phyloP scores from a whole-genome alignment of 345 rosid genomes.

The Alliaria petiolata region DNA sequence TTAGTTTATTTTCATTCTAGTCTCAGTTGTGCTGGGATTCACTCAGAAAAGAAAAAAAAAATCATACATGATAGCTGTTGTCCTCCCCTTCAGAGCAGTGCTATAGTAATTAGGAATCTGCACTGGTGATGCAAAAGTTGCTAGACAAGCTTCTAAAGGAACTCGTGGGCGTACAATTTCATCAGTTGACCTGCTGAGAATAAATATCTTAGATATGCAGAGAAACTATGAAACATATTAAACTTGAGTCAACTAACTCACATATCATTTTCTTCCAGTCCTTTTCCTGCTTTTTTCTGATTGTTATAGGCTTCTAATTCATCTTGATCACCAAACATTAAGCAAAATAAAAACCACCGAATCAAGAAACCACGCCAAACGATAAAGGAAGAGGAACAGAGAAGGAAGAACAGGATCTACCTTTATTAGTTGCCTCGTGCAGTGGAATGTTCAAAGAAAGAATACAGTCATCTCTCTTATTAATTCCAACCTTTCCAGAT shows the following conservation, averaged over 20 bases:
- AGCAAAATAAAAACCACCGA: constrained; percentile 2
- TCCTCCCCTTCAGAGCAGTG: constrained; percentile 82
- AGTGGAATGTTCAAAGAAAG: constrained; percentile 92
- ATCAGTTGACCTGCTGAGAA: constrained; percentile 57
- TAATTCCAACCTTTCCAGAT: constrained; percentile 90
- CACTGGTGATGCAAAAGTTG: constrained; percentile 79
- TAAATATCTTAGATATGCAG: constrained; percentile 25
- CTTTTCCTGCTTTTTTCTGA: constrained; percentile 67
- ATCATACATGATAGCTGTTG: constrained; percentile 85
- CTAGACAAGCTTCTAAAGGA: constrained; percentile 91
- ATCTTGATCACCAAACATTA: constrained; percentile 47
- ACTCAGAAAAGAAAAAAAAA: not conserved
- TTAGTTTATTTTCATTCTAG: constrained; percentile 1
- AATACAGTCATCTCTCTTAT: constrained; percentile 84
- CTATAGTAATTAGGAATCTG: constrained; percentile 82
- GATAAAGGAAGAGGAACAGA: constrained; percentile 3
- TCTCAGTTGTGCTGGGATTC: not conserved
- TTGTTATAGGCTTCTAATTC: constrained; percentile 69
- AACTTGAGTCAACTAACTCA: constrained; percentile 41
- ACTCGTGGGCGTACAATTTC: constrained; percentile 94
- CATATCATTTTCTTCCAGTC: constrained; percentile 68
- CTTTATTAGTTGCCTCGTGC: constrained; percentile 85
- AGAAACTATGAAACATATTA: constrained; percentile 11
- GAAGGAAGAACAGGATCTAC: constrained; percentile 34
- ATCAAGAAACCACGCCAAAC: constrained; percentile 7